These are phyloP conservation scores for Pilaira anomala DNA, from an alignment of 192 early-diverging fungal species.

Conservation along the genomic window DNA sequence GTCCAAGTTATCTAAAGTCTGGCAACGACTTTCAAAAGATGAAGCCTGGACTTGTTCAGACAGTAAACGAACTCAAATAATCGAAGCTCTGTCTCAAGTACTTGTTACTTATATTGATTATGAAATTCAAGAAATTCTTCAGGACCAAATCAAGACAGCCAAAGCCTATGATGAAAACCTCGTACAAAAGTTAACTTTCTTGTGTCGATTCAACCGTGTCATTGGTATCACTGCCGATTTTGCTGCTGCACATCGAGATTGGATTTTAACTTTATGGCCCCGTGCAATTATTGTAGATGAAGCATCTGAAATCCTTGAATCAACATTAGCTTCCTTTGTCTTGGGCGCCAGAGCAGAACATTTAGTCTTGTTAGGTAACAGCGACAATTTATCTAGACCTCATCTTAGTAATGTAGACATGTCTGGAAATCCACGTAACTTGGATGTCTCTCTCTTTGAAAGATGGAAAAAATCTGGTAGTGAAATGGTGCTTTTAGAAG, in stretches of 20 bases:
- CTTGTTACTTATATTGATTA: conserved; percentile 6
- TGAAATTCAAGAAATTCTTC: conserved; percentile 2
- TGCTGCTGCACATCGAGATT: conserved; percentile 23
- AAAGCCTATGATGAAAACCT: conserved; percentile 8
- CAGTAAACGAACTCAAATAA: neutral
- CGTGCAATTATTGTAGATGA: conserved; percentile 28
- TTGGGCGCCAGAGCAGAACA: conserved; percentile 23
- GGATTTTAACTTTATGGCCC: conserved; percentile 14
- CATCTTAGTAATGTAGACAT: neutral
- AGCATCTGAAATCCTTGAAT: conserved; percentile 18
- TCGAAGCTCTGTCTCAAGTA: neutral
- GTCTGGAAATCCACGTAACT: neutral
- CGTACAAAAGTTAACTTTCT: conserved; percentile 1
- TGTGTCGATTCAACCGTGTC: conserved; percentile 21
- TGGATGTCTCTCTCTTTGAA: conserved; percentile 29
- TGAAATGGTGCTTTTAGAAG: conserved; percentile 12
- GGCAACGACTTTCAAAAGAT: neutral
- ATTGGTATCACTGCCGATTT: conserved; percentile 35
- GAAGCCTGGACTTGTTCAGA: neutral
- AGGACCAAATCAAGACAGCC: neutral
- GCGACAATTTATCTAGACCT: neutral
- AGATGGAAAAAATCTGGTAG: conserved; percentile 21
- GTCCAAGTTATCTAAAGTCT: neutral
- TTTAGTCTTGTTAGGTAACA: conserved; percentile 28
- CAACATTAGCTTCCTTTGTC: conserved; percentile 1